Base-by-base conservation (phyloP, 331 rosid genomes). In the Cydonia oblonga region DNA sequence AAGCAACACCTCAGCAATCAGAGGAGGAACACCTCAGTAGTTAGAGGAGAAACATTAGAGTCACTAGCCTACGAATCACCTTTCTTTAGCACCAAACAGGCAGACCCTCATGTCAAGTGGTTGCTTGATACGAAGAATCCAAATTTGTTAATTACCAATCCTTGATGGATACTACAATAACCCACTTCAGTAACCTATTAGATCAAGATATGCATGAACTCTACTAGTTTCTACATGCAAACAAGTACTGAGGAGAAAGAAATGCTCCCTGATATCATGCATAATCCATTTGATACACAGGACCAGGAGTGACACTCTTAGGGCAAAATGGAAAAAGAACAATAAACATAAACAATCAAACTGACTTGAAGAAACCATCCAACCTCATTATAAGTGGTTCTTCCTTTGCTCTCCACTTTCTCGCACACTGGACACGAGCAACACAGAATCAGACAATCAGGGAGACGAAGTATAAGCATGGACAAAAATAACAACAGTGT, bases 351-450 rank as follows among this genome's bases (percentile, higher is more conserved):
- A 29, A 51, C 11, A 68, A 59, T 38, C 42, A 38, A 38, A 38
- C 72, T 54, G 58, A 3, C 42, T 38, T 38, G 42, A 38, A 38
- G 42, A 54, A 72, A 81, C 49, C 60, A 71, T 62, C 90, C 81
- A 24, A 93, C 97, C 98, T 93, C 98, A 68, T 93, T 93, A 75
- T 93, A 90, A 62, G 96, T 91, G 64, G 98, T 93, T 79, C 97
- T 89, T 62, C 98, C 98, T 83, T 90, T 91, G 91, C 96, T 91
- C 84, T 93, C 97, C 75, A 93, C 98, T 85, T 93, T 93, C 84
- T 93, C 97, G 24, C 98, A 93, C 49, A 93, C 98, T 93, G 86
- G 62, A 87, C 23, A 81, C 33, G 71, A 75, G 32, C 35, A 70
- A 74, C 64, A 20, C 78, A 53, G 56, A 58, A 73, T 60, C 73